Base-by-base conservation (phyloP, 1,284 basidiomycete genomes). In the Salmacisia buchloeana region DNA sequence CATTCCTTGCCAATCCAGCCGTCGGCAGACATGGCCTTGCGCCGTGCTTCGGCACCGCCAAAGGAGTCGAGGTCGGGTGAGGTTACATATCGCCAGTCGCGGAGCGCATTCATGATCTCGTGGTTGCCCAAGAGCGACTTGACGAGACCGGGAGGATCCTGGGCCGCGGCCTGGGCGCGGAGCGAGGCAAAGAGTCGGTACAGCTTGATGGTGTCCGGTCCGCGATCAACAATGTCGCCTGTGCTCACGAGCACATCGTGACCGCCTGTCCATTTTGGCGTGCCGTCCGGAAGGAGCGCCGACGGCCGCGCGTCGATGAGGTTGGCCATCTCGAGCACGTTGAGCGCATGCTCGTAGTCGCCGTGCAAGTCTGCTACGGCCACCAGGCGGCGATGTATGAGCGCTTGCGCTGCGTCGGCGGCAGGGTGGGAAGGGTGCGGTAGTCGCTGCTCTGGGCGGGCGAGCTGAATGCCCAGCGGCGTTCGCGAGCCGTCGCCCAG, bases 51-150 rank as follows among this genome's bases (percentile, higher is more conserved):
- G 0, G 54, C 23, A 0, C 76, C 77, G 12, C 80, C 76, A 33
- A 80, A 81, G 6, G 74, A 73, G 3, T 67, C 68, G 3, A 82
- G 75, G 62, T 83, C 82, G 10, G 78, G 77, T 10, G 64, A 58
- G 0, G 80, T 82, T 5, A 82, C 82, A 36, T 82, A 82, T 1
- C 82, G 63, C 81, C 80, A 82, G 64, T 83, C 82, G 6, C 74
- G 71, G 31, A 81, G 56, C 0, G 75, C 77, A 54, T 81, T 81
- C 80, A 80, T 77, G 23, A 78, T 56, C 49, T 69, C 73, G 41
- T 75, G 73, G 41, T 77, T 77, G 18, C 75, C 75, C 6, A 74
- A 34, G 33, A 70, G 60, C 29, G 75, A 74, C 3, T 58, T 35
- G 2, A 79, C 77, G 13, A 63, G 49, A 2, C 77, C 77, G 3